Evolutionary conservation across 257 asterid genomes (phyloP).

Genomic region (Plantago ovata): DNA sequence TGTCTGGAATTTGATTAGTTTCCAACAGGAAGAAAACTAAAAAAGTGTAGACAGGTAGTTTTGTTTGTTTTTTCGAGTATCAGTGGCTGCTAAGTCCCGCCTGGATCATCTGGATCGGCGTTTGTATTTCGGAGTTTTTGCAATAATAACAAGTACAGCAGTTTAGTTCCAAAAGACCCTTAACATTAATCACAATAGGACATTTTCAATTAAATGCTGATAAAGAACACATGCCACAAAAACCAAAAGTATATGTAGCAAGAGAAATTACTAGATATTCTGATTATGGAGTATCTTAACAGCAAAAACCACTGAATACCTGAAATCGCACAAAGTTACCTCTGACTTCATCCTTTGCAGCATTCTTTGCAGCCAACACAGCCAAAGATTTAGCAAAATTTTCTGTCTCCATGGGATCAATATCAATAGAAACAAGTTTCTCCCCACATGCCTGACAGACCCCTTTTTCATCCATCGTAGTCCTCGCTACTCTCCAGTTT

Average conservation of each 20-base stretch:
- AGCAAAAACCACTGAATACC: slow-evolving; percentile 40
- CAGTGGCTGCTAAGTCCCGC: too few species aligned
- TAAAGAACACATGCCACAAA: too few species aligned
- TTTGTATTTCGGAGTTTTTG: too few species aligned
- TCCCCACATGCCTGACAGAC: slow-evolving; percentile 73
- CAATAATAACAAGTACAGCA: too few species aligned
- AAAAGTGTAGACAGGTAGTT: too few species aligned
- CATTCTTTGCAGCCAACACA: slow-evolving; percentile 61
- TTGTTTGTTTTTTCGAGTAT: too few species aligned
- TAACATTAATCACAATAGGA: slow-evolving; percentile 25
- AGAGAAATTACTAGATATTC: neutral
- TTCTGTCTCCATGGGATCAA: slow-evolving; percentile 89
- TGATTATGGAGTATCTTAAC: slow-evolving; percentile 5
- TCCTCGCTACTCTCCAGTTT: slow-evolving; percentile 73
- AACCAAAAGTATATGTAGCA: too few species aligned
- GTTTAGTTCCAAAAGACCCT: too few species aligned
- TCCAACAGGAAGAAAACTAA: too few species aligned
- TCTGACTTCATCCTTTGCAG: slow-evolving; percentile 55
- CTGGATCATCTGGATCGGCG: too few species aligned
- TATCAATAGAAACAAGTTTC: slow-evolving; percentile 83
- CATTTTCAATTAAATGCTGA: slow-evolving; percentile 10
- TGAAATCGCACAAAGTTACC: slow-evolving; percentile 59
- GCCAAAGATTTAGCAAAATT: slow-evolving; percentile 67
- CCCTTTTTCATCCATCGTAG: slow-evolving; percentile 52
- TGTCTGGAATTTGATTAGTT: too few species aligned